phyloP scores from a whole-genome alignment of 139 green algal species.

The Picochlorum sp. region DNA sequence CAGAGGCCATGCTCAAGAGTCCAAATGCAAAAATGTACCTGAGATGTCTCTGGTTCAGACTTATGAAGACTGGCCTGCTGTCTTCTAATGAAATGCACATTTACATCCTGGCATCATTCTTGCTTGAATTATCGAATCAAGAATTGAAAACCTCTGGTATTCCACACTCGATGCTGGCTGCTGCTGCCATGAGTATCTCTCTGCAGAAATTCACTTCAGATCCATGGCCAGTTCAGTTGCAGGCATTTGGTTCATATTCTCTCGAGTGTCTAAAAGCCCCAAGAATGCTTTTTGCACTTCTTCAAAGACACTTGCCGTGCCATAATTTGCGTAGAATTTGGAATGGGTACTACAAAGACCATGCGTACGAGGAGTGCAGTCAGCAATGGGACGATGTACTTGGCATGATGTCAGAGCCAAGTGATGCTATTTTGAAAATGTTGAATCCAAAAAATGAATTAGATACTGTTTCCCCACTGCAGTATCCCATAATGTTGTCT shows the following conservation, averaged over 20 bases:
- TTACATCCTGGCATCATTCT: slow-evolving; percentile 47
- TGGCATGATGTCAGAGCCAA: slow-evolving; percentile 1
- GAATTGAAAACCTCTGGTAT: slow-evolving; percentile 21
- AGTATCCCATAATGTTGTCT: too few species aligned
- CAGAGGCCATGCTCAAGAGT: slow-evolving; percentile 1
- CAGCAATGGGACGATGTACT: slow-evolving; percentile 19
- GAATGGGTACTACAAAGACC: slow-evolving; percentile 20
- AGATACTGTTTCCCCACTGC: too few species aligned
- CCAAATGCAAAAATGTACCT: slow-evolving; percentile 53
- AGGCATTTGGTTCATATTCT: slow-evolving; percentile 37
- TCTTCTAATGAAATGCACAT: slow-evolving; percentile 42
- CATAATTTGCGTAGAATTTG: slow-evolving; percentile 25
- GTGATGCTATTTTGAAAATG: too few species aligned
- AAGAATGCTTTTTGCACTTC: slow-evolving; percentile 2
- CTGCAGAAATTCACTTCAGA: slow-evolving; percentile 29
- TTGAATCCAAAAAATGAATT: too few species aligned
- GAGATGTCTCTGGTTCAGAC: slow-evolving; percentile 43
- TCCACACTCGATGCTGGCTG: slow-evolving; percentile 28
- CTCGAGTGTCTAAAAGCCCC: slow-evolving; percentile 15
- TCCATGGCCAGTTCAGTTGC: slow-evolving; percentile 26
- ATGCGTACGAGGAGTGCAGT: slow-evolving; percentile 27
- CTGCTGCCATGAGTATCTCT: slow-evolving; percentile 26
- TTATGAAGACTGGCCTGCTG: slow-evolving; percentile 8
- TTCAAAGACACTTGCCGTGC: slow-evolving; percentile 15
- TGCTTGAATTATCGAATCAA: slow-evolving; percentile 43